Conservation (phyloP, 2,329 filamentous ascomycete species). For the Shiraia sp. region DNA sequence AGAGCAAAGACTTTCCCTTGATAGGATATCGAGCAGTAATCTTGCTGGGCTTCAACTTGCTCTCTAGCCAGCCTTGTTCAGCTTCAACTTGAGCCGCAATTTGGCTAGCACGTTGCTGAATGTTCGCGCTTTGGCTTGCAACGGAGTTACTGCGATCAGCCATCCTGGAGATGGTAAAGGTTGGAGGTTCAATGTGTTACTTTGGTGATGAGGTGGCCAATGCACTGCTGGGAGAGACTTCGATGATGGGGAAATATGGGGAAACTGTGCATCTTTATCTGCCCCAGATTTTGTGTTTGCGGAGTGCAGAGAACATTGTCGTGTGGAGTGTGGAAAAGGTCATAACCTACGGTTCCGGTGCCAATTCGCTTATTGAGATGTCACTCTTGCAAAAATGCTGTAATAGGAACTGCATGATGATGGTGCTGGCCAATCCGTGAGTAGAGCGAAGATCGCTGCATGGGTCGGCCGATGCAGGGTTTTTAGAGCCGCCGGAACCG, state of each 20-base stretch:
- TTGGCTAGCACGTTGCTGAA: slow-evolving; percentile 23
- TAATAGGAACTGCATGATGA: neutral
- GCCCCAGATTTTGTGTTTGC: slow-evolving; percentile 76
- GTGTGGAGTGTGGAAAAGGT: slow-evolving; percentile 24
- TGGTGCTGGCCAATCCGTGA: too few species aligned
- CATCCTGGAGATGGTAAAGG: slow-evolving; percentile 4
- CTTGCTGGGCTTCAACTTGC: slow-evolving; percentile 42
- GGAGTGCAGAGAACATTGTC: slow-evolving; percentile 50
- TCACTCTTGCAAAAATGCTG: neutral
- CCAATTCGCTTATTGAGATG: neutral
- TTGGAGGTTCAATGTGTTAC: neutral
- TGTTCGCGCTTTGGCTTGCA: slow-evolving; percentile 16
- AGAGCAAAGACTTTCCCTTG: slow-evolving; percentile 43
- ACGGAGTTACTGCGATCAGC: slow-evolving; percentile 12
- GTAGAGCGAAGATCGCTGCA: too few species aligned
- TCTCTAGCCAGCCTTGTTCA: slow-evolving; percentile 40
- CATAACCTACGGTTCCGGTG: slow-evolving; percentile 3
- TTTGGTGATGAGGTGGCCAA: neutral
- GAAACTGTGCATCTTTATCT: slow-evolving; percentile 58
- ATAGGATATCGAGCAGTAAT: slow-evolving; percentile 44
- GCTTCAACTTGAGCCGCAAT: slow-evolving; percentile 25
- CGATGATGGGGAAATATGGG: slow-evolving; percentile 10
- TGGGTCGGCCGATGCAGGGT: too few species aligned
- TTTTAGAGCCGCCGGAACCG: slow-evolving; percentile 4
- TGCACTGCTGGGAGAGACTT: neutral